Evolutionary conservation across 164 flowering plant species (phyloP).

Genomic region (Kingdonia uniflora): DNA sequence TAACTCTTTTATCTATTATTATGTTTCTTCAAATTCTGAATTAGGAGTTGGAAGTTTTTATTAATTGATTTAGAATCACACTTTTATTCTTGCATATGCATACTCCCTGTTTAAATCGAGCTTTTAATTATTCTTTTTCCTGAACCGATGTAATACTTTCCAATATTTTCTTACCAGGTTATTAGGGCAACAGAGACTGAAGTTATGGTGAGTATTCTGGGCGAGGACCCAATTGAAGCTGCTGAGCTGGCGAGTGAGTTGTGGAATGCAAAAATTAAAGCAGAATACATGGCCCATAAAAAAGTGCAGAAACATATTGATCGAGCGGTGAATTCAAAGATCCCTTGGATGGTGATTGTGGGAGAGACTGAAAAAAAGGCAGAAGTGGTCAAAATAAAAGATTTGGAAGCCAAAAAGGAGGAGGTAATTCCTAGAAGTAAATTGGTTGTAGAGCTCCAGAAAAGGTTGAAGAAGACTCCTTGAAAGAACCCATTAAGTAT

Average conservation of each 20-base stretch:
- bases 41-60: no score
- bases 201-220: conserved; percentile 57
- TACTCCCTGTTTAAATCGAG: no score
- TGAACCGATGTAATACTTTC: no score
- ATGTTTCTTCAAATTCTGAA: no score
- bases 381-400: conserved; percentile 56
- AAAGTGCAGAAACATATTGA: conserved; percentile 54
- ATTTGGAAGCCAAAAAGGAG: conserved; percentile 34
- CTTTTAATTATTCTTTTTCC: no score
- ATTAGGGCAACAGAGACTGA: conserved; percentile 75
- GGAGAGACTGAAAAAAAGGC: conserved; percentile 54
- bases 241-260: conserved; percentile 60
- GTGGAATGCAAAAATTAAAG: conserved; percentile 54
- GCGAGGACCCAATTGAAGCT: conserved; percentile 50
- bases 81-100: no score
- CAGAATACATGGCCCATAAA: conserved; percentile 46
- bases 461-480: conserved; percentile 23
- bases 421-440: conserved; percentile 30
- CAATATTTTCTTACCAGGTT: conserved; percentile 42
- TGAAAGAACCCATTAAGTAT: no score
- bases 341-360: conserved; percentile 71
- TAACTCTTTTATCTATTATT: no score
- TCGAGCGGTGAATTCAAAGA: conserved; percentile 45
- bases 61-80: no score
- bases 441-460: conserved; percentile 46